phyloP scores from a whole-genome alignment of 306 rosid species.

The Prunus davidiana region DNA sequence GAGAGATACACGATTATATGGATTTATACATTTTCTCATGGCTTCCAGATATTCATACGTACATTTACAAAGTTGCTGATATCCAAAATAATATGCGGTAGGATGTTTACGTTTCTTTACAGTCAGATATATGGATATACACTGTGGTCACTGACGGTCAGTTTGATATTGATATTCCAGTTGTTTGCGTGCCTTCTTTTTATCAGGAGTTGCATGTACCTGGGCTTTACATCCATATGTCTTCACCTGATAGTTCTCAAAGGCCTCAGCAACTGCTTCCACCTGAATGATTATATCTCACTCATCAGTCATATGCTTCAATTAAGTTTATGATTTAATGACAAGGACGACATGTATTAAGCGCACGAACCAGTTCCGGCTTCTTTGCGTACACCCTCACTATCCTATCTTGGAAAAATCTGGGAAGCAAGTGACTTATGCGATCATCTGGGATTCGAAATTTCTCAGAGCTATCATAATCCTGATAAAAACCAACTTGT shows the following conservation, averaged over 20 bases:
- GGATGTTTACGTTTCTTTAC: neutral
- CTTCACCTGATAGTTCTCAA: conserved; percentile 67
- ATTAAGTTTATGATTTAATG: neutral
- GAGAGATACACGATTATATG: too few relatives aligned
- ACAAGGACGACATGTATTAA: neutral
- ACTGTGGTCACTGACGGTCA: neutral
- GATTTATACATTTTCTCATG: too few relatives aligned
- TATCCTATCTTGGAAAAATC: conserved; percentile 74
- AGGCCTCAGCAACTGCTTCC: conserved; percentile 69
- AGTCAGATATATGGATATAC: neutral
- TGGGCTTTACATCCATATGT: conserved; percentile 67
- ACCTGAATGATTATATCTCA: conserved; percentile 43
- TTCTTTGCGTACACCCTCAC: conserved; percentile 86
- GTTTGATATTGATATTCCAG: neutral
- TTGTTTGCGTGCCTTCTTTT: conserved; percentile 43
- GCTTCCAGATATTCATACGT: too few relatives aligned
- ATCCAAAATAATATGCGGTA: too few relatives aligned
- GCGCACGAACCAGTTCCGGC: conserved; percentile 67
- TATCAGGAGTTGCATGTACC: conserved; percentile 72
- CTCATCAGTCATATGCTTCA: neutral
- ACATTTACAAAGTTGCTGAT: too few relatives aligned
- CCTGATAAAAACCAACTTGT: conserved; percentile 40
- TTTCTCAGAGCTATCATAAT: conserved; percentile 71
- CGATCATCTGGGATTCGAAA: conserved; percentile 56
- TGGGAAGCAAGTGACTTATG: conserved; percentile 80